Evolutionary conservation across 78 protist species (phyloP), one percentile per base, ranked within the genome.

Genomic region (Thecamonas trahens): DNA sequence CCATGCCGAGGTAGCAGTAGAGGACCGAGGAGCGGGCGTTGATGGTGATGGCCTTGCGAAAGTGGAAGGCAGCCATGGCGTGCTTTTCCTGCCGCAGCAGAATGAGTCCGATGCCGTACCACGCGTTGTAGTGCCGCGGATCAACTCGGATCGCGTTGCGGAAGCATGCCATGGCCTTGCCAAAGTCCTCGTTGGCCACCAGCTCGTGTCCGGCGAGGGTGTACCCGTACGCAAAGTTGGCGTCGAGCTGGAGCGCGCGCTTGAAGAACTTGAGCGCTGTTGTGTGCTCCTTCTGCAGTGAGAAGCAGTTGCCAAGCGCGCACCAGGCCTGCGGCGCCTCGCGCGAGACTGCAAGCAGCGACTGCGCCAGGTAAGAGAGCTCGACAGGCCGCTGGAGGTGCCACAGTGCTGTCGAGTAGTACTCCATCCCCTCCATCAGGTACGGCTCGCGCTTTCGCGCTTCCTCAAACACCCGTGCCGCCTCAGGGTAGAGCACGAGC

Each of bases 341-440:
- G 18, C 60, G 61, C 38, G 64, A 62, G 40, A 28, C 11, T 4
- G 52, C 72, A 26, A 54, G 44, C 55, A 62, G 15, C 59, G 52
- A 37, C 38, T 79, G 59, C 11, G 76, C 74, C 47, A 75, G 44
- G 78, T 29, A n/a, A 7, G 49, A 35, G 28, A 82, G 38, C 52
- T 64, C 85, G 9, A 29, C 8, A 15, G 47, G 73, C 80, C 54
- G 74, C 22, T 64, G 45, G 32, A 78, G 69, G 49, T 84, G 87
- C 90, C 90, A 85, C n/a, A 85, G 74, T 13, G 84, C 74, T 17
- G 90, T 85, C 29, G 88, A 81, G 65, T 74, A 82, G 39, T 72
- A 5, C 49, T 85, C 90, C 77, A 77, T 67, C 31, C 87, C 87
- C 28, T 7, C n/a, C 13, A 49, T 31, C 22, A 45, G 62, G 69